Conservation (phyloP, 2,329 filamentous ascomycete species). For the Phialophora tarda region DNA sequence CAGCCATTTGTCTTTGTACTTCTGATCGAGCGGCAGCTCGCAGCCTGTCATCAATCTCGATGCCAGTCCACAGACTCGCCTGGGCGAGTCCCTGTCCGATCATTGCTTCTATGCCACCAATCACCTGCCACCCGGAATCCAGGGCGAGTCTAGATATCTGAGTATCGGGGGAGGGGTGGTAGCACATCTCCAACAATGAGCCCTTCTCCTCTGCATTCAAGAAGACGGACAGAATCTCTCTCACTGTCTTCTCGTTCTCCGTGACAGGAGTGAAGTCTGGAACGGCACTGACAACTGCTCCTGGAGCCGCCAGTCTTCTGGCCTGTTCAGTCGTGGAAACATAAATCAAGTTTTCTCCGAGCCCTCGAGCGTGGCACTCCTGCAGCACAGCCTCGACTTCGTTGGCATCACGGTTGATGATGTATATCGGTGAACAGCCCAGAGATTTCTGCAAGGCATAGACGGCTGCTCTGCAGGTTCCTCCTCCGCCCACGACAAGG, state of each 20-base stretch:
- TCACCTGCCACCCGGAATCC: slow-evolving; percentile 71
- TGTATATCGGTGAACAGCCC: slow-evolving; percentile 70
- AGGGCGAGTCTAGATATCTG: slow-evolving; percentile 67
- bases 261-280: slow-evolving; percentile 76
- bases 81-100: slow-evolving; percentile 79
- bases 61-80: slow-evolving; percentile 67
- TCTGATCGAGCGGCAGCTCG: slow-evolving; percentile 24
- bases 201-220: slow-evolving; percentile 60
- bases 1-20: slow-evolving; percentile 16
- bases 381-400: slow-evolving; percentile 71
- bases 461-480: slow-evolving; percentile 76
- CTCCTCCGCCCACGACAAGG: slow-evolving; percentile 77
- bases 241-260: slow-evolving; percentile 64
- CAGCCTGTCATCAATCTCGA: slow-evolving; percentile 55
- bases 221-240: slow-evolving; percentile 57
- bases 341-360: slow-evolving; percentile 65
- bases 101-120: slow-evolving; percentile 76
- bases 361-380: slow-evolving; percentile 66
- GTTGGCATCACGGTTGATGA: slow-evolving; percentile 72
- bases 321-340: slow-evolving; percentile 69
- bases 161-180: slow-evolving; percentile 74
- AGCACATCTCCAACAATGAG: slow-evolving; percentile 81
- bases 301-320: slow-evolving; percentile 61
- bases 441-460: slow-evolving; percentile 76
- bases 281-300: slow-evolving; percentile 74